Percentiles rank a stretch among this genome's conserved stretches.
Evolutionary conservation across 1,284 basidiomycete species (phyloP).

Genomic region (Takashimella koratensis): DNA sequence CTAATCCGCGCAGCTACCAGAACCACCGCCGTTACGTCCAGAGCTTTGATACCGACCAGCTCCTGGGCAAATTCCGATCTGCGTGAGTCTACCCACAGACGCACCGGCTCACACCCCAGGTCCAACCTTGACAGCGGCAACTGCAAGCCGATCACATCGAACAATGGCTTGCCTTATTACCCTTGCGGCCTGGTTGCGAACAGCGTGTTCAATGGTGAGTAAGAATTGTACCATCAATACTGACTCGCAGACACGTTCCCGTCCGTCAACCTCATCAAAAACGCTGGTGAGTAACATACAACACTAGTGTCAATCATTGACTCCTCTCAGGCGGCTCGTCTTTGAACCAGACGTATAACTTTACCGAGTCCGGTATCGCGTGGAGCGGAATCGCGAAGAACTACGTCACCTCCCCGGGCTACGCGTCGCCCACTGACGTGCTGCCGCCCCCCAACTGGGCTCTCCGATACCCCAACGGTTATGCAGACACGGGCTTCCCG

Average conservation of each 20-base stretch:
- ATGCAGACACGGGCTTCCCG: slow-evolving; percentile 69
- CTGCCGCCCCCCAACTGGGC: slow-evolving; percentile 93
- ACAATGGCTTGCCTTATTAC: slow-evolving; percentile 64
- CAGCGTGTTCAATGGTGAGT: slow-evolving; percentile 89
- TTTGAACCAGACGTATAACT: slow-evolving; percentile 61
- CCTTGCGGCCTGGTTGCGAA: slow-evolving; percentile 98
- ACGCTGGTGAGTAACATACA: slow-evolving; percentile 36
- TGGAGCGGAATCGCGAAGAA: slow-evolving; percentile 93
- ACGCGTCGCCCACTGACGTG: slow-evolving; percentile 59
- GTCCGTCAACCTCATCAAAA: slow-evolving; percentile 60
- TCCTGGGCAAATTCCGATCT: slow-evolving; percentile 62
- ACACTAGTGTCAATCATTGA: background rate
- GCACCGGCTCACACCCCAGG: slow-evolving; percentile 12
- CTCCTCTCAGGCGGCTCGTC: slow-evolving; percentile 48
- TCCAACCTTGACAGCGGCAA: slow-evolving; percentile 65
- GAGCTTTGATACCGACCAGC: slow-evolving; percentile 79
- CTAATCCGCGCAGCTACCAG: slow-evolving; percentile 60
- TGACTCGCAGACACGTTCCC: slow-evolving; percentile 67
- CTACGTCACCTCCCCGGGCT: slow-evolving; percentile 63
- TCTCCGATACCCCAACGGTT: slow-evolving; percentile 66
- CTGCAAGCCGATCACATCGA: slow-evolving; percentile 79
- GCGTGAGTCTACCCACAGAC: slow-evolving; percentile 19
- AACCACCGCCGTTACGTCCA: slow-evolving; percentile 98
- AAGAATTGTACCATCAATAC: slow-evolving; percentile 6
- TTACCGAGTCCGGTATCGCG: slow-evolving; percentile 78